A percentile compares a stretch with the other conserved stretches of the same genome.
Conservation (phyloP, 768 basidiomycete species). For the Boletus tylopilopsis region DNA sequence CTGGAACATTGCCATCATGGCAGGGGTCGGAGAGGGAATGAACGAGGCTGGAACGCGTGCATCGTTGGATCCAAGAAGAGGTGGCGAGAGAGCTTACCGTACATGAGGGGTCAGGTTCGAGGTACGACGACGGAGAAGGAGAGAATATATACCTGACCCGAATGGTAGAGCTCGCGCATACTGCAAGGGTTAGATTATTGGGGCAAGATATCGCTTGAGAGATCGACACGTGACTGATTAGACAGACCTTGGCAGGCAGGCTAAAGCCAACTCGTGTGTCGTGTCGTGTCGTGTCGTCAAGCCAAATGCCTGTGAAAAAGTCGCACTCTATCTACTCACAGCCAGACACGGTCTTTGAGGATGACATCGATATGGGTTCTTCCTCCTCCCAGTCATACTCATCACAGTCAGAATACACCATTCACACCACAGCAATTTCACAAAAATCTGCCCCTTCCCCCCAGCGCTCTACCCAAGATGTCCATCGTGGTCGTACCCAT, state of each 20-base stretch:
- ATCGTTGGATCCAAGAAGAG: too few relatives aligned
- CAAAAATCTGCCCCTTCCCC: conserved; percentile 10
- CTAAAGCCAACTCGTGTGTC: too few relatives aligned
- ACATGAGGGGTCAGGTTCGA: too few relatives aligned
- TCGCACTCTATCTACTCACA: conserved; percentile 14
- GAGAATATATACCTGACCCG: too few relatives aligned
- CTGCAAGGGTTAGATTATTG: too few relatives aligned
- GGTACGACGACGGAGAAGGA: too few relatives aligned
- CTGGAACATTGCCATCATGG: neutral
- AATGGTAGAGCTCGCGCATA: too few relatives aligned
- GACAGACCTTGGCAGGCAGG: too few relatives aligned
- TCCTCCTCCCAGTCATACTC: too few relatives aligned
- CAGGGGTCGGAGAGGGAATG: conserved; percentile 2
- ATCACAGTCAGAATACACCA: conserved; percentile 14
- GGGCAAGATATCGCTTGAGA: too few relatives aligned
- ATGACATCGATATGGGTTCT: conserved; percentile 37
- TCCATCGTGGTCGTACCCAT: conserved; percentile 8
- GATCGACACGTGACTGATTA: conserved; percentile 17
- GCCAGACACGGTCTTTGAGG: conserved; percentile 29
- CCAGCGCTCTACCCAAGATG: conserved; percentile 19
- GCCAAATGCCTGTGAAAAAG: conserved; percentile 26
- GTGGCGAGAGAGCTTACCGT: too few relatives aligned
- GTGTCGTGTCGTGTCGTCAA: conserved; percentile 14
- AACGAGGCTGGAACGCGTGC: neutral
- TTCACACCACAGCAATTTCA: conserved; percentile 11